Conservation (phyloP, 2,329 filamentous ascomycete species). For the Bipolaris cookei region DNA sequence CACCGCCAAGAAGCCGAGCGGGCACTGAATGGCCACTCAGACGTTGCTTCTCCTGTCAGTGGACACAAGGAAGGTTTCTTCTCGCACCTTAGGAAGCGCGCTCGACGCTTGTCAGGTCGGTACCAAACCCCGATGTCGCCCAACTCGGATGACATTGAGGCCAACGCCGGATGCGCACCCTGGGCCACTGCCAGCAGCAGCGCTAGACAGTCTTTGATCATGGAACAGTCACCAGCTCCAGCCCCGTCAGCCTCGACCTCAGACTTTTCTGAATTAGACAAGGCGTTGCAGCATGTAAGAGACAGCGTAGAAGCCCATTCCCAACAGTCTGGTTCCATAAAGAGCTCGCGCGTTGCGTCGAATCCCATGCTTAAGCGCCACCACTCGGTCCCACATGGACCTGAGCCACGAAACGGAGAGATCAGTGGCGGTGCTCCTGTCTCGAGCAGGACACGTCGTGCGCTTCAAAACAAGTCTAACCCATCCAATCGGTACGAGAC, state of each 20-base stretch:
- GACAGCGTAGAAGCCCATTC: slow-evolving; percentile 61
- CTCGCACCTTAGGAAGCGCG: slow-evolving; percentile 92
- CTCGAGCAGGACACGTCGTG: slow-evolving; percentile 79
- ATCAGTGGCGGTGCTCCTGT: slow-evolving; percentile 63
- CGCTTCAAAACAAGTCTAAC: slow-evolving; percentile 71
- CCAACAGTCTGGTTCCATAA: slow-evolving; percentile 38
- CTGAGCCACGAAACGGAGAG: slow-evolving; percentile 64
- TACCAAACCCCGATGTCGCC: slow-evolving; percentile 83
- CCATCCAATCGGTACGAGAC: slow-evolving; percentile 88
- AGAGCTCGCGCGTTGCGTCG: slow-evolving; percentile 49
- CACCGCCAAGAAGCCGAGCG: slow-evolving; percentile 91
- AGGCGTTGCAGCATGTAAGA: slow-evolving; percentile 65
- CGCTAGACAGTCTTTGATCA: slow-evolving; percentile 82
- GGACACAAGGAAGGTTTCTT: slow-evolving; percentile 96
- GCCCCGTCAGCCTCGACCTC: slow-evolving; percentile 56
- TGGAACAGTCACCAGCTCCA: slow-evolving; percentile 60
- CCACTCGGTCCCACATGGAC: slow-evolving; percentile 53
- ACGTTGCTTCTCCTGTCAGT: slow-evolving; percentile 75
- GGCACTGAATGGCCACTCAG: slow-evolving; percentile 81
- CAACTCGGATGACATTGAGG: slow-evolving; percentile 83
- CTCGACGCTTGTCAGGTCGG: slow-evolving; percentile 87
- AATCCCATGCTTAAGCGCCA: slow-evolving; percentile 58
- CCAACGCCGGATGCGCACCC: slow-evolving; percentile 88
- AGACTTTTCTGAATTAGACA: slow-evolving; percentile 66
- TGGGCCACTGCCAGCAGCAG: slow-evolving; percentile 78